These are phyloP conservation scores for Alternaria sp. DNA, from an alignment of 2,329 filamentous ascomycete genomes.

Conservation along the genomic window DNA sequence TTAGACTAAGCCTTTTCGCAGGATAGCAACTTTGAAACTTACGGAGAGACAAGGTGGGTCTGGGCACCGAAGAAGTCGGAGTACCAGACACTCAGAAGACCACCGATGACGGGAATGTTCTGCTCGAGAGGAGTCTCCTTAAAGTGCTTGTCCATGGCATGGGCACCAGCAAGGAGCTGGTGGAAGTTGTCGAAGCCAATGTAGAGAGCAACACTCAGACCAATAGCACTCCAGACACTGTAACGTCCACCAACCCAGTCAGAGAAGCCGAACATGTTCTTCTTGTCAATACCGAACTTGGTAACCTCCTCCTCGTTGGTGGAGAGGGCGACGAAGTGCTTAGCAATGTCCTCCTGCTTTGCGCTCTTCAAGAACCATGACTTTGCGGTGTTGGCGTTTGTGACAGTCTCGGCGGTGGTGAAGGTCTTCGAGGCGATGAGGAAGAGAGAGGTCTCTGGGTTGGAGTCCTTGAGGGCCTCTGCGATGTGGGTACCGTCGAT, in stretches of 20 bases:
- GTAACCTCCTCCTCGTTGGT: constrained; percentile 95
- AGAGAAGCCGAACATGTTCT: constrained; percentile 99
- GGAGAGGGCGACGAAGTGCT: constrained; percentile 98
- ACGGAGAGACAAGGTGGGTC: constrained; percentile 95
- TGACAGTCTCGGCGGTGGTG: constrained; percentile 95
- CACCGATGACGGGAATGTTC: constrained; percentile 93
- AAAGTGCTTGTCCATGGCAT: constrained; percentile 99
- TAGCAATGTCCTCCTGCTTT: constrained; percentile 84
- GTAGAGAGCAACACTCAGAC: constrained; percentile 90
- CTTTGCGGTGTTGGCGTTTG: constrained; percentile 98
- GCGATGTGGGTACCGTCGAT: constrained; percentile 98
- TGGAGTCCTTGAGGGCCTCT: constrained; percentile 84
- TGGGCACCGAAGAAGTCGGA: constrained; percentile 98
- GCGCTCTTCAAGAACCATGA: constrained; percentile 89
- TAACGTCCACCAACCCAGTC: constrained; percentile 98
- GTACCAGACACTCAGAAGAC: constrained; percentile 97
- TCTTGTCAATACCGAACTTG: constrained; percentile 98
- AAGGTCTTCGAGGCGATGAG: constrained; percentile 99
- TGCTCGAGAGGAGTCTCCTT: constrained; percentile 84
- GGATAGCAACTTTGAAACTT: constrained; percentile 51
- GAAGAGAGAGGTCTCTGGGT: constrained; percentile 99
- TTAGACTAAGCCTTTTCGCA: constrained; percentile 4
- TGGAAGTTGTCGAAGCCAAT: constrained; percentile 98
- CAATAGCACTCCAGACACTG: constrained; percentile 98
- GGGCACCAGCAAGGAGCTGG: constrained; percentile 90